Base-by-base conservation (phyloP, 192 early-diverging fungal species). In the Chytriomyces hyalinus region DNA sequence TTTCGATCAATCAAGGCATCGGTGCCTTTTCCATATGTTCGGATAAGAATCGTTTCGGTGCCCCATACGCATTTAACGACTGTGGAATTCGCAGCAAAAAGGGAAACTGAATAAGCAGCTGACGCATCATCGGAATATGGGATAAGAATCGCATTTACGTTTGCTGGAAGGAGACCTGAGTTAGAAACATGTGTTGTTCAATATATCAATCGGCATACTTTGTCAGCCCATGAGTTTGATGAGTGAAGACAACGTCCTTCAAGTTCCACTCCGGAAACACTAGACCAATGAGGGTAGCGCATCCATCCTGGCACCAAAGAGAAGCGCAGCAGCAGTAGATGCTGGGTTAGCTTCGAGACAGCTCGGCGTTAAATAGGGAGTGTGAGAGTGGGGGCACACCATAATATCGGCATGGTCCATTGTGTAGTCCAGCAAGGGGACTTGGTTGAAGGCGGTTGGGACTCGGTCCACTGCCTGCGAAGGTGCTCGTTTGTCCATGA, bases 1-100 rank as follows among this genome's bases (percentile, higher is more conserved):
- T 88, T 84, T 44, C 96, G 85, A 76, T 98, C 95, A 79, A 98
- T 98, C 36, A 98, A 87, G n/a, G 92, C 80, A 72, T 94, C 93
- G 49, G 93, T 93, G 64, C 92, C 89, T 74, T 92, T 93, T 62
- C 96, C 96, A 80, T 96, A 98, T 46, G 92, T 92, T 28, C 96
- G 89, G 60, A 98, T 91, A 57, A 98, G 88, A 24, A 96, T 89
- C 7, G 92, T 63, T 11, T 62, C 61, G 24, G 57, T 11, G 46
- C 24, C 49, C 53, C 44, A 72, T 65, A 26, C 63, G 62, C 66
- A 62, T 70, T 68, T 63, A 1, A 78, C 77, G n/a, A 78, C 77
- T 78, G 28, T 48, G 64, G n/a, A 4, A 53, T 17, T 26, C 11
- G n/a, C 26, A 57, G 62, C 9, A 50, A 26, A 13, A 36, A n/a